phyloP scores from a whole-genome alignment of 2,329 filamentous ascomycete species.

The Verticillium klebahnii region DNA sequence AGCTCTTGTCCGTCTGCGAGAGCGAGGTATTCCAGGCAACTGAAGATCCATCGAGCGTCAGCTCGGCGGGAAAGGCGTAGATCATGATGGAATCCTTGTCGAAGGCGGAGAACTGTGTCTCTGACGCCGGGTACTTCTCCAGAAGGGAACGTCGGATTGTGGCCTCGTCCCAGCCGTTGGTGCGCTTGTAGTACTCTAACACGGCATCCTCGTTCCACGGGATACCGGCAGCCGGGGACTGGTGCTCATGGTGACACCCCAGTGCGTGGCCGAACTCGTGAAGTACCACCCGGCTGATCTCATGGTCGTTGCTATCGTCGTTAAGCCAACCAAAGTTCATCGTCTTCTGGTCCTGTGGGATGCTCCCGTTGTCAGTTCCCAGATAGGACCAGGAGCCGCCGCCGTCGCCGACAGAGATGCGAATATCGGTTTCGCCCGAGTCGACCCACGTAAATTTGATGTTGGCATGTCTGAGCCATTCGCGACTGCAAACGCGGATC shows the following conservation, averaged over 20 bases:
- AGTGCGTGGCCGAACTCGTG: constrained; percentile 25
- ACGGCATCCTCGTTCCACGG: constrained; percentile 18
- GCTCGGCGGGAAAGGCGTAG: constrained; percentile 13
- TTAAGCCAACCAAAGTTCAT: constrained; percentile 20
- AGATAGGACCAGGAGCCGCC: constrained; percentile 7
- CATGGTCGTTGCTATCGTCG: constrained; percentile 11
- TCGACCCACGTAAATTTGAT: constrained; percentile 10
- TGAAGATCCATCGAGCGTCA: constrained; percentile 9
- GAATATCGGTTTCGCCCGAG: constrained; percentile 10
- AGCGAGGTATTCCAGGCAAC: constrained; percentile 12
- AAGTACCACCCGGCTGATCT: constrained; percentile 13
- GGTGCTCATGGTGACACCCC: constrained; percentile 22
- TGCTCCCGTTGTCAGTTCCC: constrained; percentile 5
- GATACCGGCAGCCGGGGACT: constrained; percentile 15
- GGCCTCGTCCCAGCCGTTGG: constrained; percentile 3
- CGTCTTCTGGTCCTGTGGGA: constrained; percentile 8
- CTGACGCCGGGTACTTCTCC: constrained; percentile 1
- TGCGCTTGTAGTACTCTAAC: constrained; percentile 9
- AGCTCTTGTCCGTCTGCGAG: constrained; percentile 14
- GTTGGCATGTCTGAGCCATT: constrained; percentile 11
- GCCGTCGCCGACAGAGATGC: constrained; percentile 5
- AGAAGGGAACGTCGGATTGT: background rate
- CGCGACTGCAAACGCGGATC: background rate
- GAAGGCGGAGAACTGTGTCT: constrained; percentile 10
- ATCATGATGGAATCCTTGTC: constrained; percentile 18